Base-by-base conservation (phyloP, 192 early-diverging fungal species). In the Phlyctochytrium planicorne region DNA sequence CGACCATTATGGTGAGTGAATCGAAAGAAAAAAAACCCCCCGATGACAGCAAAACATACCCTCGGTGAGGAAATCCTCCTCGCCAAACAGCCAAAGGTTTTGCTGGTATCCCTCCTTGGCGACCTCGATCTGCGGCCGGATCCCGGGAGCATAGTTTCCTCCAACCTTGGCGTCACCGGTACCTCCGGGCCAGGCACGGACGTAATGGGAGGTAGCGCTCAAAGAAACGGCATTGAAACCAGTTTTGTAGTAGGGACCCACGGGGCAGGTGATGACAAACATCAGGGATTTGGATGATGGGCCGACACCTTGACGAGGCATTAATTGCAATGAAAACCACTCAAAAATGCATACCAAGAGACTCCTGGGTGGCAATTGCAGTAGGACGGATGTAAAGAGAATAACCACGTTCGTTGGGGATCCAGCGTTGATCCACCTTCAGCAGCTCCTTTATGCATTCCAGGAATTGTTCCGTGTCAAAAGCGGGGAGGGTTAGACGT, bases 221-320 rank as follows among this genome's bases (percentile, higher is more conserved):
- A 98, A 80, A 56, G 85, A 86, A 50, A 96, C 89, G 53, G 96
- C 93, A 59, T 78, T 78, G 76, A 98, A 96, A 4, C 96, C 96
- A 3, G 96, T 93, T 74, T 90, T 91, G 83, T 93, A 98, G 80
- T 98, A 98, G 34, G 96, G 96, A 17, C 96, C 96, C 30, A 94
- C 93, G 16, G 96, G 96, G 24, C 89, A 94, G 53, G 84, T 87
- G 73, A 98, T 98, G 20, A 93, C 87, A 67, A 91, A 98, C 59
- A 96, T 77, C 65, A 91, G 78, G 29, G 94, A 89, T 56, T 82
- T 80, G 72, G 87, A 86, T 56, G 90, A 90, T 25, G 89, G 79
- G 61, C 92, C 91, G 31, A 98, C 94, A 70, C 95, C 94, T 47
- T 91, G 68, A 31, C 53, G 30, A 34, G 47, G 2, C 63, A 20